phyloP scores from a whole-genome alignment of 2,329 filamentous ascomycete species.

The Stemphylium lycopersici region DNA sequence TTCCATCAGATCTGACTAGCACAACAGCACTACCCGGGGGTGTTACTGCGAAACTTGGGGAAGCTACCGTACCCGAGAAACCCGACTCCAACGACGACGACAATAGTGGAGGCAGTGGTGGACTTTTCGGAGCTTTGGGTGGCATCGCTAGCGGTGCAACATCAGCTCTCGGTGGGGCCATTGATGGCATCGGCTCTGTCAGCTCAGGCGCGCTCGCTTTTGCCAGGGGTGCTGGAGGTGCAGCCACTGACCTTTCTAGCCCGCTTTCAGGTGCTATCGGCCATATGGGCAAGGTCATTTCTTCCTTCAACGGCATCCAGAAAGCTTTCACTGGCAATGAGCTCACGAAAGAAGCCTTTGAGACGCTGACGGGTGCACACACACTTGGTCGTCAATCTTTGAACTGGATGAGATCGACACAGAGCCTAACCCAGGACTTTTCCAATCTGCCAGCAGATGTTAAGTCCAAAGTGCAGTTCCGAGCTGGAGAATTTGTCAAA shows the following conservation, averaged over 20 bases:
- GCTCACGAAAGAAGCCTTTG: conserved; percentile 6
- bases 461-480: conserved; percentile 2
- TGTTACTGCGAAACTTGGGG: conserved; percentile 14
- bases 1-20: neutral
- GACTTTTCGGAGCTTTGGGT: conserved; percentile 8
- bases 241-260: conserved; percentile 1
- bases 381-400: conserved; percentile 14
- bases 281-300: conserved; percentile 8
- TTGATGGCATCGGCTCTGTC: neutral
- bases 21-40: neutral
- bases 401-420: conserved; percentile 20
- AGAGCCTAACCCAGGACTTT: conserved; percentile 14
- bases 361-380: conserved; percentile 6
- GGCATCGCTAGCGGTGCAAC: conserved; percentile 4
- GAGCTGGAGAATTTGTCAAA: neutral
- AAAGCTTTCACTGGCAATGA: conserved; percentile 10
- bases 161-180: conserved; percentile 3
- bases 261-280: conserved; percentile 11
- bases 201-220: conserved; percentile 7
- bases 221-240: conserved; percentile 6
- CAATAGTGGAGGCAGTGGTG: neutral
- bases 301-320: conserved; percentile 24
- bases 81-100: conserved; percentile 5
- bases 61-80: neutral
- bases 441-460: conserved; percentile 6